phyloP scores from a whole-genome alignment of 768 basidiomycete species.

The Macrocybe gigantea region DNA sequence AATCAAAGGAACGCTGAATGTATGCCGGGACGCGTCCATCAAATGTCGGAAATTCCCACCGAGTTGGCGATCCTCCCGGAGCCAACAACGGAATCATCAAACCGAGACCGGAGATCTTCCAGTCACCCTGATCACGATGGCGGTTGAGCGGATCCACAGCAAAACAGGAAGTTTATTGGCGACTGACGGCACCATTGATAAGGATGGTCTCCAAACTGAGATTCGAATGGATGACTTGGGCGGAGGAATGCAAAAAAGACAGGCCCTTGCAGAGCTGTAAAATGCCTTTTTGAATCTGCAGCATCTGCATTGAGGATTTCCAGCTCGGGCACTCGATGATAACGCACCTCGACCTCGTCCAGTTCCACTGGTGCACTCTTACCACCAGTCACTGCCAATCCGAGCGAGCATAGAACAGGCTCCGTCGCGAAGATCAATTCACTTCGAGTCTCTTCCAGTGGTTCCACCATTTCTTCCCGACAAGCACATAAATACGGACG shows the following conservation, averaged over 20 bases:
- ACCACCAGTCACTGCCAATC: slow-evolving; percentile 66
- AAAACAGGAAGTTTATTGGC: background rate
- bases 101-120: slow-evolving; percentile 93
- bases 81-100: slow-evolving; percentile 73
- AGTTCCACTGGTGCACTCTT: slow-evolving; percentile 66
- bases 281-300: slow-evolving; percentile 91
- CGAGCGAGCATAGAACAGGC: slow-evolving; percentile 76
- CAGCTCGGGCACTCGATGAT: slow-evolving; percentile 10
- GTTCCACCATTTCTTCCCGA: slow-evolving; percentile 88
- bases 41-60: slow-evolving; percentile 88
- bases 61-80: slow-evolving; percentile 64
- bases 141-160: background rate
- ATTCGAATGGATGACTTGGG: slow-evolving; percentile 89
- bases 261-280: slow-evolving; percentile 89
- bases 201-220: slow-evolving; percentile 82
- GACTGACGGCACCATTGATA: slow-evolving; percentile 79
- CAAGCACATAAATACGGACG: slow-evolving; percentile 1
- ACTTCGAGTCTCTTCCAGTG: slow-evolving; percentile 85
- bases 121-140: slow-evolving; percentile 68
- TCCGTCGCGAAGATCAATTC: slow-evolving; percentile 95
- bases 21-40: slow-evolving; percentile 77
- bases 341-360: slow-evolving; percentile 91
- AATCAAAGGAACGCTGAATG: slow-evolving; percentile 91
- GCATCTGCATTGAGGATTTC: slow-evolving; percentile 6
- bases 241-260: slow-evolving; percentile 87